Conservation (phyloP, 1,284 basidiomycete genomes). For the Pseudozyma pruni region DNA sequence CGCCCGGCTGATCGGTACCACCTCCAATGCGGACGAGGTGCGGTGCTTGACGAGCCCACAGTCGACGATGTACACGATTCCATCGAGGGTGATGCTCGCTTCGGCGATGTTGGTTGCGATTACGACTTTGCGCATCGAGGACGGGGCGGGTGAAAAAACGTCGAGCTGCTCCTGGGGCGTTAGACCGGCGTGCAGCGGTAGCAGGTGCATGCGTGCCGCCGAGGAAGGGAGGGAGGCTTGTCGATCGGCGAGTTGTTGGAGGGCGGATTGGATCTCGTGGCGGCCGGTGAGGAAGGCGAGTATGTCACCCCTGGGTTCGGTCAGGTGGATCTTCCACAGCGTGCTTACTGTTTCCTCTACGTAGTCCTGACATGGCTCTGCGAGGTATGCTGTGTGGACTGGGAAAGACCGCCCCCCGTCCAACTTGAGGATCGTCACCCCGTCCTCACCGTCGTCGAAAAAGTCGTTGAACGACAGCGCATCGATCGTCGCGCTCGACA, state of each 20-base stretch:
- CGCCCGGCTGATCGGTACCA: constrained; percentile 66
- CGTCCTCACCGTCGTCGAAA: constrained; percentile 71
- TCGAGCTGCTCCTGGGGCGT: constrained; percentile 84
- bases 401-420: constrained; percentile 68
- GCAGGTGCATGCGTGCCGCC: constrained; percentile 74
- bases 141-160: constrained; percentile 81
- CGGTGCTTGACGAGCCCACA: constrained; percentile 91
- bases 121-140: constrained; percentile 85
- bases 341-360: constrained; percentile 67
- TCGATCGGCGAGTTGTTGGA: constrained; percentile 83
- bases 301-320: constrained; percentile 71
- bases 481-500: constrained; percentile 95
- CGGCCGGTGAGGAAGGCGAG: constrained; percentile 69
- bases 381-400: constrained; percentile 68
- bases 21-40: constrained; percentile 59
- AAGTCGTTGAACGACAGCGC: constrained; percentile 87
- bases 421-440: constrained; percentile 65
- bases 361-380: constrained; percentile 66
- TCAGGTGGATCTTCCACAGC: constrained; percentile 70
- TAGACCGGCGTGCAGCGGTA: constrained; percentile 89
- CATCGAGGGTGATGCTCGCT: constrained; percentile 95
- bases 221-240: constrained; percentile 74
- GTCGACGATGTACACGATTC: constrained; percentile 94
- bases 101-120: constrained; percentile 97
- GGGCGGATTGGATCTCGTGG: constrained; percentile 75